Evolutionary conservation across 2,329 filamentous ascomycete genomes (phyloP), one percentile per base, ranked within the genome.

Genomic region (Fusarium mangiferae): DNA sequence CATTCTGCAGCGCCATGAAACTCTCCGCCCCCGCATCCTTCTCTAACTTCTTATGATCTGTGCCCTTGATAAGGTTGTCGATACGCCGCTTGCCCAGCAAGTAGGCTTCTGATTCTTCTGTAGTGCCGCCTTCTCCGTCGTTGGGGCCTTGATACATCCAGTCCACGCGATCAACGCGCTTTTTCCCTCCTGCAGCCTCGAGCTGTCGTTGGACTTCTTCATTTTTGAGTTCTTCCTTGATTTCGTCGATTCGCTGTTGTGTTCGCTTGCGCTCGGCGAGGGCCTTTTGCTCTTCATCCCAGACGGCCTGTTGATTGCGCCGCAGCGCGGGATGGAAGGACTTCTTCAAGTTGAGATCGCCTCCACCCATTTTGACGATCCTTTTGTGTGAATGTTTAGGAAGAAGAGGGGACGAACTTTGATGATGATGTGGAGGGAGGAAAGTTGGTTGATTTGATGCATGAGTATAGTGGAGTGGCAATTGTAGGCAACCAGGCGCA

Each of bases 61-160:
- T 92, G 55, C 93, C 94, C 81, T 96, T 90, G 62, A 99, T 87
- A 39, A 90, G 81, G 18, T 92, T 91, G 85, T 98, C 96, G 81
- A 99, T 96, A 66, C 95, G 90, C 66, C 96, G 89, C 86, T 98
- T 98, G 59, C 96, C 96, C 20, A 99, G 87, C 3, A 99, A 84
- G 81, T 97, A 99, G 8, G 93, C 94, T 80, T 99, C 96, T 84
- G 94, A 95, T 83, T 98, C 96, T 82, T 98, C 96, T 9, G 89
- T 90, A 44, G 90, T 94, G 36, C 92, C 93, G n/a, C 87, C 86
- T 79, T 93, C 92, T 41, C 94, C 94, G 78, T 90, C 87, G 56
- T 92, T 93, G 13, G 96, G 95, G 3, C 96, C 96, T 77, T 93
- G 91, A 83, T 99, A 99, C 94, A 99, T 98, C 94, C 96, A 99